Percentiles rank a stretch among this genome's conserved stretches.
Conservation (phyloP, 352 stramenopile genomes). For the Globisporangium nagaii region DNA sequence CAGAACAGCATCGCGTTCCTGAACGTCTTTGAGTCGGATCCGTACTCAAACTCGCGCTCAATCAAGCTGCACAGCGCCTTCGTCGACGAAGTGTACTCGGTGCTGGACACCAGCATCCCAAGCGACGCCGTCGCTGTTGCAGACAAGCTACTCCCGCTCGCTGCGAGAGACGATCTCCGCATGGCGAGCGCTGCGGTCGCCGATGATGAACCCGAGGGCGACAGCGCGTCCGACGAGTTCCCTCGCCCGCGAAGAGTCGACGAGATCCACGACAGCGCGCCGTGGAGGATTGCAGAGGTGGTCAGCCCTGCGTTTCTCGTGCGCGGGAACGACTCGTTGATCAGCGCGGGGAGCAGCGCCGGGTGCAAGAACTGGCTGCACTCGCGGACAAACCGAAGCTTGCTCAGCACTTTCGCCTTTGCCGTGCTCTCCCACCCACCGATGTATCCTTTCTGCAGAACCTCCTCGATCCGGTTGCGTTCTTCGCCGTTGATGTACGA, state of each 20-base stretch:
- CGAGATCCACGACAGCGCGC: constrained; percentile 57
- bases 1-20: constrained; percentile 46
- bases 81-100: constrained; percentile 44
- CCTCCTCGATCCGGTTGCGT: constrained; percentile 57
- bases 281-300: constrained; percentile 50
- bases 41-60: constrained; percentile 58
- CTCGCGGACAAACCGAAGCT: constrained; percentile 70
- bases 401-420: constrained; percentile 56
- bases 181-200: constrained; percentile 40
- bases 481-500: constrained; percentile 80
- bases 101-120: constrained; percentile 36
- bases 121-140: constrained; percentile 33
- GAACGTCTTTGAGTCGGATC: constrained; percentile 29
- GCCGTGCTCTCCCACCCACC: constrained; percentile 68
- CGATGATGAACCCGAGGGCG: constrained; percentile 20
- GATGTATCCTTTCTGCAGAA: constrained; percentile 80
- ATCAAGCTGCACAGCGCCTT: constrained; percentile 50
- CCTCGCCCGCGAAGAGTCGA: constrained; percentile 37
- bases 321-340: constrained; percentile 53
- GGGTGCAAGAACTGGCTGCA: constrained; percentile 68
- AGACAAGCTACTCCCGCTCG: constrained; percentile 10
- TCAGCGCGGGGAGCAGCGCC: constrained; percentile 50
- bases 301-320: constrained; percentile 39
- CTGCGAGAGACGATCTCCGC: constrained; percentile 44
- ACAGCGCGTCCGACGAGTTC: constrained; percentile 21